phyloP scores from a whole-genome alignment of 805 yeast genomes.

The Wickerhamiella australiensis region DNA sequence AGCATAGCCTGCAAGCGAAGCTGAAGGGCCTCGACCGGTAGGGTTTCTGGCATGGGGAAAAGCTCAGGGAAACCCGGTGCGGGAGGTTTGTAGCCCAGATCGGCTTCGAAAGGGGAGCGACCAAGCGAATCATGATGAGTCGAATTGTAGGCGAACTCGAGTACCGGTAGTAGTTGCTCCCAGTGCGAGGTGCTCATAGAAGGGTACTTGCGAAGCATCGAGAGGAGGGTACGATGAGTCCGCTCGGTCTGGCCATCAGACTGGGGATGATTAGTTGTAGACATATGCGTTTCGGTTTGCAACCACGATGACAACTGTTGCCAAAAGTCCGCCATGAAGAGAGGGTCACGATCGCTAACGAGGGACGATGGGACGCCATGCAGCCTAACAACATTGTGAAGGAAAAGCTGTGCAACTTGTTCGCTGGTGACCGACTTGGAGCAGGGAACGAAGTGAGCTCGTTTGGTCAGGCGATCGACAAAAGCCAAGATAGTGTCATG shows the following conservation, averaged over 20 bases:
- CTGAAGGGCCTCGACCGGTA: too few relatives aligned
- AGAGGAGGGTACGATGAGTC: not conserved
- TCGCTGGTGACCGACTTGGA: not conserved
- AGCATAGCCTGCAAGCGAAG: too few relatives aligned
- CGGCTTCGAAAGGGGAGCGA: not conserved
- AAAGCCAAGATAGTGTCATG: not conserved
- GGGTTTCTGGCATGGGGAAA: too few relatives aligned
- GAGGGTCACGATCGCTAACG: constrained; percentile 3
- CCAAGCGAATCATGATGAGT: not conserved
- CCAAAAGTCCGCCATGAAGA: not conserved
- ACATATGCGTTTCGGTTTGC: not conserved
- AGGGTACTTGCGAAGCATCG: not conserved
- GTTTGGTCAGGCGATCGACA: constrained; percentile 7
- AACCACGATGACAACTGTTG: not conserved
- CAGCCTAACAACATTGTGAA: not conserved
- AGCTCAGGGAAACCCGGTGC: not conserved
- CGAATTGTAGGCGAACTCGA: not conserved
- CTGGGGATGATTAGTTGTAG: not conserved
- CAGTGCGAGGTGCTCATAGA: not conserved
- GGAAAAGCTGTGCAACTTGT: not conserved
- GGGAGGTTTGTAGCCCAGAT: not conserved
- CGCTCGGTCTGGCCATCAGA: constrained; percentile 1
- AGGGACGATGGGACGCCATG: not conserved
- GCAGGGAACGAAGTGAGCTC: constrained; percentile 3
- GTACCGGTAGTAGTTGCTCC: not conserved